Conservation (phyloP, 768 basidiomycete species). For the Asterophora lycoperdoides region DNA sequence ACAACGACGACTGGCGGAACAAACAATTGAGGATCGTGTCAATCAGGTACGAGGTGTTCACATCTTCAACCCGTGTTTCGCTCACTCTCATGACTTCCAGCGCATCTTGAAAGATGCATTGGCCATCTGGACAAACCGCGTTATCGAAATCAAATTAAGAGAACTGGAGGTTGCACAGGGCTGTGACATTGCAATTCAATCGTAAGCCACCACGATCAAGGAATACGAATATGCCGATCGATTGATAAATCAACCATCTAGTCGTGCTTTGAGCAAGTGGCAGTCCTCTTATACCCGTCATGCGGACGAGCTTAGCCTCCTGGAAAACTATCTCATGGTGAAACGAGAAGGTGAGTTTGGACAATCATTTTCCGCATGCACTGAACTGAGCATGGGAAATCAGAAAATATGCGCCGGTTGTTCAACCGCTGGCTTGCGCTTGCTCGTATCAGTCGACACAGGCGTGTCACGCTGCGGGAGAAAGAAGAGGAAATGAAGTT, state of each 20-base stretch:
- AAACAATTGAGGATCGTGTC: slow-evolving; percentile 34
- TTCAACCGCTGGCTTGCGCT: slow-evolving; percentile 69
- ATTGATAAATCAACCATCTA: slow-evolving; percentile 22
- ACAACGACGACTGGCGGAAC: slow-evolving; percentile 42
- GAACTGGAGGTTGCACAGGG: slow-evolving; percentile 62
- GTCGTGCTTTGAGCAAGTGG: slow-evolving; percentile 67
- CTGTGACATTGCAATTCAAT: slow-evolving; percentile 27
- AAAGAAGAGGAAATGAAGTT: slow-evolving; percentile 61
- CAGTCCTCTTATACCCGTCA: slow-evolving; percentile 56
- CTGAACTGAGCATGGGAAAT: background rate
- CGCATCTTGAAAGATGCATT: slow-evolving; percentile 47
- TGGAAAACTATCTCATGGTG: slow-evolving; percentile 79
- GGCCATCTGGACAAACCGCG: slow-evolving; percentile 63
- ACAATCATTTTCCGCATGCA: background rate
- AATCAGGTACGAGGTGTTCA: slow-evolving; percentile 31
- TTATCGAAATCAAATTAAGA: slow-evolving; percentile 68
- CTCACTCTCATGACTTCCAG: slow-evolving; percentile 30
- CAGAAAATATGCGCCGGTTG: slow-evolving; percentile 63
- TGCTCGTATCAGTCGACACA: slow-evolving; percentile 56
- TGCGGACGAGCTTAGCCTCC: slow-evolving; percentile 67
- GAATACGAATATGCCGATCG: background rate
- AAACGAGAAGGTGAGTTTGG: slow-evolving; percentile 63
- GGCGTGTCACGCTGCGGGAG: slow-evolving; percentile 53
- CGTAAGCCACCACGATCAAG: slow-evolving; percentile 24
- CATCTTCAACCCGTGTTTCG: background rate